Evolutionary conservation across 176 grass and related monocot genomes (phyloP), one percentile per base, ranked within the genome.

Genomic region (Bolboschoenus planiculmis): DNA sequence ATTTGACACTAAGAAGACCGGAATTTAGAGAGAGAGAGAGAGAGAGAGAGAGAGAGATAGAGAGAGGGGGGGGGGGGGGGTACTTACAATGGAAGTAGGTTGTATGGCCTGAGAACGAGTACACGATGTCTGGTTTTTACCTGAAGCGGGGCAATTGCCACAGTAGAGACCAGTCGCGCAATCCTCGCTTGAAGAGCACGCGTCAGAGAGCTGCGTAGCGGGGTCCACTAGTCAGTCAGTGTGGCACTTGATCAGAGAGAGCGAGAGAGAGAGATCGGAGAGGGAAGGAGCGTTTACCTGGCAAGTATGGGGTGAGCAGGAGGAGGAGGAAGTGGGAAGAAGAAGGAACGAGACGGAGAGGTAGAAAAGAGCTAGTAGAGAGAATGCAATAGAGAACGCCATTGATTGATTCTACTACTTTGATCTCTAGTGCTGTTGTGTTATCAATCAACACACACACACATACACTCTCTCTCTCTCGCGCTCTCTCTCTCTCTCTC

Each of bases 81-180:
- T 10, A 47, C 59, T 70, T 85, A 97, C 95, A 80, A 94, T 84
- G 83, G 90, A 87, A 59, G 92, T 88, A 80, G 95, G 95, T 78
- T 85, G 86, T 77, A 90, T 92, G 53, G 95, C 95, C 55, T 92
- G 92, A 82, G 85, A 84, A 78, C 95, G 91, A 79, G 78, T 92
- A 81, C 92, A 98, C 74, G 88, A 85, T 29, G 88, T 83, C 86
- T 51, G 87, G 1, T 80, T 75, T 70, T 71, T 87, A 75, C 90
- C 92, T 56, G 90, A 14, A 43, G 92, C 89, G 24, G 95, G 84
- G 90, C 95, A 98, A 56, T 31, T 91, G 58, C 95, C 95, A 84
- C 95, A 98, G 83, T 94, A 94, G 7, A 94, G 88, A 13, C 90
- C 95, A 2, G 50, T 2, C 7, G 88, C 88, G 84, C 95, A 98